These are phyloP conservation scores for Wilhelminamyces savonicus DNA, from an alignment of 805 yeast genomes.

Conservation along the genomic window DNA sequence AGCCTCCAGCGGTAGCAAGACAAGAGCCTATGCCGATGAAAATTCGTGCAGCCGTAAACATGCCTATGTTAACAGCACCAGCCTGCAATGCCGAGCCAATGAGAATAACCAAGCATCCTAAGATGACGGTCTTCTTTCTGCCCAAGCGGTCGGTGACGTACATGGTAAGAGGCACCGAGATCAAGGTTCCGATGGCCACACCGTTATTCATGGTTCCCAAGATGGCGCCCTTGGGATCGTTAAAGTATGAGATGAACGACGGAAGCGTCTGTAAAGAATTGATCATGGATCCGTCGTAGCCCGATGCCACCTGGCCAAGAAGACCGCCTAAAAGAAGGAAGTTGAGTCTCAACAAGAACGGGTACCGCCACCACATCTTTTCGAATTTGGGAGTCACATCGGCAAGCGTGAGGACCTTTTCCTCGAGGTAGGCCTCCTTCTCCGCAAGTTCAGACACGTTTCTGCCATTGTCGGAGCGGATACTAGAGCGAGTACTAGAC, in stretches of 20 bases:
- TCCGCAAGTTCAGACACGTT: no score
- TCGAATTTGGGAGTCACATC: conserved; percentile 8
- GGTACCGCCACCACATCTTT: conserved; percentile 6
- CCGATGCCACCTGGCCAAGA: conserved; percentile 4
- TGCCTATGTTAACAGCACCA: background rate
- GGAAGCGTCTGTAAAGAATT: background rate
- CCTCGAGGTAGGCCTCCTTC: no score
- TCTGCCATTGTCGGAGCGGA: no score
- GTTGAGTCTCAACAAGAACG: conserved; percentile 8
- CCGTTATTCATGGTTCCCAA: conserved; percentile 1
- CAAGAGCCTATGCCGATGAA: background rate
- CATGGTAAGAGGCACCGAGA: background rate
- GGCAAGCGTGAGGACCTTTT: no score
- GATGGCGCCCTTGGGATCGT: conserved; percentile 1
- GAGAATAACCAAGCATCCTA: background rate
- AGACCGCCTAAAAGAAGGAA: conserved; percentile 6
- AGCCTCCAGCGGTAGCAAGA: no score
- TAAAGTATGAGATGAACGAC: background rate
- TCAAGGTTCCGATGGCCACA: background rate
- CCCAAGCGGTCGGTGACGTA: background rate
- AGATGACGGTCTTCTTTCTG: background rate
- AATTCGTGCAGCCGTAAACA: background rate
- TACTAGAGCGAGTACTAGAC: no score
- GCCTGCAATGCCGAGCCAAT: conserved; percentile 1
- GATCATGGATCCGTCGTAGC: conserved; percentile 1